These are phyloP conservation scores for Lasiodiplodia hormozganensis DNA, from an alignment of 2,329 filamentous ascomycete genomes.

Conservation along the genomic window DNA sequence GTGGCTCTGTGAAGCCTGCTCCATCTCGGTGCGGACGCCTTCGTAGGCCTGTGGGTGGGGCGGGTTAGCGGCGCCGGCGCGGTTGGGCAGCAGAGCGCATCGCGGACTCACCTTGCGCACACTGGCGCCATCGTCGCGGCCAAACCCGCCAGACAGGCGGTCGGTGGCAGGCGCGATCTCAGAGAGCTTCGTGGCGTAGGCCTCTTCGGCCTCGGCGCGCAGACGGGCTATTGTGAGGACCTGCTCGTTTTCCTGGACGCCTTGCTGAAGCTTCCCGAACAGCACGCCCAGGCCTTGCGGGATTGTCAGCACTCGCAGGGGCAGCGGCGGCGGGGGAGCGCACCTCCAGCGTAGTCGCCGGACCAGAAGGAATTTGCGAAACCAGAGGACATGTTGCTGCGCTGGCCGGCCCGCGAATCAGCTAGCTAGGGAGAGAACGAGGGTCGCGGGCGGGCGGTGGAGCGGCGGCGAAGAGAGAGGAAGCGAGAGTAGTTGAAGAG, in stretches of 20 bases:
- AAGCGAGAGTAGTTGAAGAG: background rate
- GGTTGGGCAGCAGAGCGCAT: slow-evolving; percentile 3
- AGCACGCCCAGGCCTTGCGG: slow-evolving; percentile 80
- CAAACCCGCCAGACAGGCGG: slow-evolving; percentile 82
- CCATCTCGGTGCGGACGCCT: slow-evolving; percentile 90
- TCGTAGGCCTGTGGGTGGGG: slow-evolving; percentile 76
- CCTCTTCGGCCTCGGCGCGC: slow-evolving; percentile 94
- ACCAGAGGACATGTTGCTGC: slow-evolving; percentile 45
- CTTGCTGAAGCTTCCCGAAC: slow-evolving; percentile 96
- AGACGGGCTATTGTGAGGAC: slow-evolving; percentile 88
- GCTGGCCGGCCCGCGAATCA: slow-evolving; percentile 27
- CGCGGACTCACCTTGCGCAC: slow-evolving; percentile 77
- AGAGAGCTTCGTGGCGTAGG: slow-evolving; percentile 79
- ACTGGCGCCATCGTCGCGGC: slow-evolving; percentile 91
- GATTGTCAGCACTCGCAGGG: slow-evolving; percentile 36
- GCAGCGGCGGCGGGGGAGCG: slow-evolving; percentile 39
- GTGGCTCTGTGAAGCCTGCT: slow-evolving; percentile 87
- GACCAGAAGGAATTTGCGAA: slow-evolving; percentile 99
- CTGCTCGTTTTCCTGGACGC: slow-evolving; percentile 93
- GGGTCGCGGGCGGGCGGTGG: slow-evolving; percentile 13
- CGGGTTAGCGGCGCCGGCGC: slow-evolving; percentile 34
- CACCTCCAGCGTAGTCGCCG: slow-evolving; percentile 92
- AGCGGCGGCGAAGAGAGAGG: background rate
- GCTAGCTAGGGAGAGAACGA: slow-evolving; percentile 12
- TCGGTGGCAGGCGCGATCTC: slow-evolving; percentile 85